Conservation (phyloP, 169 alveolate genomes). For the Eimeria sp. region DNA sequence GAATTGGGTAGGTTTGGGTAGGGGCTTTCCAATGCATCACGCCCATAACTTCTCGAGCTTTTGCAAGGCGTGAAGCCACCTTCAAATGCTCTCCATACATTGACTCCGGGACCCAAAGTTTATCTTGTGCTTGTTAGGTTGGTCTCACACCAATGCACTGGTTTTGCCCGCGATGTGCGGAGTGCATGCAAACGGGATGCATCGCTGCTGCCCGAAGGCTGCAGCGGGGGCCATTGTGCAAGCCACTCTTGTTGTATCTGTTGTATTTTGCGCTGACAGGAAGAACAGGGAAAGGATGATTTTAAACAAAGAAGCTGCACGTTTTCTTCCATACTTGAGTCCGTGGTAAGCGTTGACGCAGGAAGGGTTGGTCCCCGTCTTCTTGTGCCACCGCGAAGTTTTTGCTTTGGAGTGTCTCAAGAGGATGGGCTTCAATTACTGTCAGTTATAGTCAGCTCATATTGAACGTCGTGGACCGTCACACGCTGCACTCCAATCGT, state of each 20-base stretch:
- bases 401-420: neutral
- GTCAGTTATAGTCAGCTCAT: neutral
- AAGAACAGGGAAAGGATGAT: constrained; percentile 22
- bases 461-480: neutral
- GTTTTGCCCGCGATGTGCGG: neutral
- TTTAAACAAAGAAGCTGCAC: constrained; percentile 59
- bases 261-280: neutral
- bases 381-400: neutral
- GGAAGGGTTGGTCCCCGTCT: neutral
- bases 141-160: neutral
- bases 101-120: neutral
- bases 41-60: neutral
- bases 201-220: neutral
- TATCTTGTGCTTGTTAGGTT: neutral
- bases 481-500: neutral
- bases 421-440: neutral
- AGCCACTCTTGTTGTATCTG: neutral
- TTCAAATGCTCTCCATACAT: neutral
- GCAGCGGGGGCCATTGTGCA: neutral
- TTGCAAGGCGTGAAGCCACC: neutral
- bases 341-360: constrained; percentile 3
- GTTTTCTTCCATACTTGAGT: constrained; percentile 51
- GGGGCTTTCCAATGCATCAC: neutral
- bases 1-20: constrained; percentile 25
- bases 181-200: neutral